Evolutionary conservation across 2,329 filamentous ascomycete species (phyloP).

Genomic region (Mariannaea elegans): DNA sequence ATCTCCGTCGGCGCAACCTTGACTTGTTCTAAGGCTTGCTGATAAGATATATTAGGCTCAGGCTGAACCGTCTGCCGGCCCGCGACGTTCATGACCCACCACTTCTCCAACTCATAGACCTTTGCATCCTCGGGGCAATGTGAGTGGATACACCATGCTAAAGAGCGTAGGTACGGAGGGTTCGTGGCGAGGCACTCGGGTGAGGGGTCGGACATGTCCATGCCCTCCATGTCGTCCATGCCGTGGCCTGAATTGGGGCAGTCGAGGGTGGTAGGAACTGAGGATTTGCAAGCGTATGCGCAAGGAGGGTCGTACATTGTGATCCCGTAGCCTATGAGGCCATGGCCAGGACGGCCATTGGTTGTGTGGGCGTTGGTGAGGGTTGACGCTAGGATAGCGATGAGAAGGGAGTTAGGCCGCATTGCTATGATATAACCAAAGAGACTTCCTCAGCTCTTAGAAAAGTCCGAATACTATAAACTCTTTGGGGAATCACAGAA

Average conservation of each 20-base stretch:
- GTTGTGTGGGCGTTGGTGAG: not conserved
- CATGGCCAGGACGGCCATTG: constrained; percentile 21
- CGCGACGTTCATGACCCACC: constrained; percentile 15
- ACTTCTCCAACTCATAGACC: constrained; percentile 2
- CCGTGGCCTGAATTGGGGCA: not conserved
- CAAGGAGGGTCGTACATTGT: constrained; percentile 73
- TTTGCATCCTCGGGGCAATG: not conserved
- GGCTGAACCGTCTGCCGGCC: not conserved
- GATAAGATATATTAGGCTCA: constrained; percentile 11
- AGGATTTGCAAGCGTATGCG: constrained; percentile 65
- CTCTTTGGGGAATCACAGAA: not conserved
- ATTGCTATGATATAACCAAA: no score
- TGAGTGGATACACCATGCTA: constrained; percentile 23
- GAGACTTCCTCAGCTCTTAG: no score
- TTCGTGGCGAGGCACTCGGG: constrained; percentile 16
- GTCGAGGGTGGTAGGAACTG: constrained; percentile 16
- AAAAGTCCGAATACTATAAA: no score
- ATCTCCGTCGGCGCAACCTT: not conserved
- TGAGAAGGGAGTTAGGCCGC: not conserved
- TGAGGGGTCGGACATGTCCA: constrained; percentile 11
- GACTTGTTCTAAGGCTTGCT: constrained; percentile 1
- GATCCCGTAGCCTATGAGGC: constrained; percentile 40
- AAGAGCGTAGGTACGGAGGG: constrained; percentile 15
- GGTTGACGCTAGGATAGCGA: not conserved
- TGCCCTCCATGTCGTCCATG: not conserved